Percentiles rank a stretch among this genome's conserved stretches.
These are phyloP conservation scores for Allantophomopsis cytisporea DNA, from an alignment of 2,329 filamentous ascomycete genomes.

Conservation along the genomic window DNA sequence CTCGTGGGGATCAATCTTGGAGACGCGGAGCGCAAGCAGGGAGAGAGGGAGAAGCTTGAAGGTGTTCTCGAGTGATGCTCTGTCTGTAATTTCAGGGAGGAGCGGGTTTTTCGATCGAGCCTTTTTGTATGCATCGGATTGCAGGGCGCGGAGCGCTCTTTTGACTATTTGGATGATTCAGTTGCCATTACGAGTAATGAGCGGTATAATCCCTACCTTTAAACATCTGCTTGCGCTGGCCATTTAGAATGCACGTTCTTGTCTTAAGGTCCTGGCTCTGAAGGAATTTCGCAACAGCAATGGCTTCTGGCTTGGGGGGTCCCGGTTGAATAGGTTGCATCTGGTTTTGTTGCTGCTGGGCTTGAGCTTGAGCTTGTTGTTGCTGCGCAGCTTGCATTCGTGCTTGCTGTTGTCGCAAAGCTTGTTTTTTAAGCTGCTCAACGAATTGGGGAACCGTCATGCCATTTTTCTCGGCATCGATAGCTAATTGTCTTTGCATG, in stretches of 20 bases:
- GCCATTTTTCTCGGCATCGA: slow-evolving; percentile 72
- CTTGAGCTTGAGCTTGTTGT: slow-evolving; percentile 17
- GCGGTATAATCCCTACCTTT: slow-evolving; percentile 43
- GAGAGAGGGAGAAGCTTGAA: slow-evolving; percentile 94
- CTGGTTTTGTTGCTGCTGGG: slow-evolving; percentile 30
- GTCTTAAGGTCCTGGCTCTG: slow-evolving; percentile 74
- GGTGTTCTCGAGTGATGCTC: slow-evolving; percentile 76
- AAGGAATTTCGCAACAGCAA: slow-evolving; percentile 83
- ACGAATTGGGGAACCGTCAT: slow-evolving; percentile 79
- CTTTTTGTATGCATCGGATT: slow-evolving; percentile 83
- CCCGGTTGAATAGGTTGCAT: slow-evolving; percentile 59
- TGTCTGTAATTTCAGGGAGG: slow-evolving; percentile 78
- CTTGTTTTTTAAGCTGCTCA: slow-evolving; percentile 48
- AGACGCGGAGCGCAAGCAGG: slow-evolving; percentile 81
- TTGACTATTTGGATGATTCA: slow-evolving; percentile 51
- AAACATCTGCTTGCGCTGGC: slow-evolving; percentile 97
- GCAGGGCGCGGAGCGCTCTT: slow-evolving; percentile 79
- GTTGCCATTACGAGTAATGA: background rate
- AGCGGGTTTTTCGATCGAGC: slow-evolving; percentile 80
- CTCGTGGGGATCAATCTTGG: slow-evolving; percentile 65
- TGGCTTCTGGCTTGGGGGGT: slow-evolving; percentile 75
- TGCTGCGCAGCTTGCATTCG: slow-evolving; percentile 26
- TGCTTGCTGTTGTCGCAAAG: slow-evolving; percentile 33
- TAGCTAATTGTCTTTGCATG: slow-evolving; percentile 72
- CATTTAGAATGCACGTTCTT: slow-evolving; percentile 84